Evolutionary conservation across 306 rosid genomes (phyloP), one percentile per base, ranked within the genome.

Genomic region (Urtica urens): DNA sequence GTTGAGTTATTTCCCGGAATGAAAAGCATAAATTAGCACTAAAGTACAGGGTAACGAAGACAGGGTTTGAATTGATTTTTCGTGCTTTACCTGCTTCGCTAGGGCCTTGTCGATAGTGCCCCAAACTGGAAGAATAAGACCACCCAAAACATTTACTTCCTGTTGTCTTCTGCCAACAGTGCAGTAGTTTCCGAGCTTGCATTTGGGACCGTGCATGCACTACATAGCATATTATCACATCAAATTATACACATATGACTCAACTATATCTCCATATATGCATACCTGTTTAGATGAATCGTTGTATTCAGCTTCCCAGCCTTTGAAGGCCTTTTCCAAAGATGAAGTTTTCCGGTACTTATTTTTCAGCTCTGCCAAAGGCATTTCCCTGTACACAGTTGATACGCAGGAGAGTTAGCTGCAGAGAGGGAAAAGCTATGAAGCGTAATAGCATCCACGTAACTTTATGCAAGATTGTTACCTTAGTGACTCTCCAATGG

Each of bases 201-300:
- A 92, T 1, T 92, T 92, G 63, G 92, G 95, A 65, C 99, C 99
- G 46, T 85, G 99, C 99, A 92, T 92, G 70, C 99, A 92, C 99
- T 92, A 78, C 74, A 64, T n/a, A n/a, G n/a, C n/a, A n/a, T n/a
- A 2, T 17, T 10, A 14, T 42, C 48, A 42, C 22, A 21, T 21
- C 2, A 23, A 5, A 46, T 3, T n/a, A n/a, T n/a, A n/a, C n/a
- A n/a, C n/a, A n/a, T n/a, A n/a, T n/a, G n/a, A n/a, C n/a, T n/a
- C n/a, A 20, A 46, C 27, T 33, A 46, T 11, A 19, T 33, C 20
- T 18, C 31, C 24, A 12, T 28, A 55, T 38, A 62, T 38, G 38
- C 66, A 57, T 76, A 81, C 99, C 99, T 79, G 99, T 71, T 85
- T 90, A 25, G 94, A 90, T n/a, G 99, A 79, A 73, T 67, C 80